phyloP scores from a whole-genome alignment of 2,329 filamentous ascomycete species.

The Fusarium guadeloupense region DNA sequence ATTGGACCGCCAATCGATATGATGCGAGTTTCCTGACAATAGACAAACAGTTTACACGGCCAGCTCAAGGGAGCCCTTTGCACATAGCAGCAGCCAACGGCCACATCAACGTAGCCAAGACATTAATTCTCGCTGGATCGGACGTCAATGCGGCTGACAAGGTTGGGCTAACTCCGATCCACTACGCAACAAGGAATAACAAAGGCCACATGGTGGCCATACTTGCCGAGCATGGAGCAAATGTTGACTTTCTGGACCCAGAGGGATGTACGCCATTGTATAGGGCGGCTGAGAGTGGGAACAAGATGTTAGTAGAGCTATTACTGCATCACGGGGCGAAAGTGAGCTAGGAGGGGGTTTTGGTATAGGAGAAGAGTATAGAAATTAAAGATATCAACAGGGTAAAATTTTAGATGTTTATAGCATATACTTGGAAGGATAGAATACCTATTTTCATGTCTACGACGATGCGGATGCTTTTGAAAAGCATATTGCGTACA shows the following conservation, averaged over 20 bases:
- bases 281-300: background rate
- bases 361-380: no score
- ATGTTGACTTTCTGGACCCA: background rate
- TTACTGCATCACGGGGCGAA: background rate
- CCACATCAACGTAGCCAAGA: background rate
- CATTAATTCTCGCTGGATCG: background rate
- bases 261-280: background rate
- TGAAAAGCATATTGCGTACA: no score
- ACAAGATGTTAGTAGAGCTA: conserved; percentile 2
- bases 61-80: no score
- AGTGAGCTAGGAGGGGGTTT: background rate
- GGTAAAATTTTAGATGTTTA: no score
- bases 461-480: no score
- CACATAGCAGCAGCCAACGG: background rate
- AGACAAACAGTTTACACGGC: no score
- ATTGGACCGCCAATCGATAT: no score
- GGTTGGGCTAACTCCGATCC: background rate
- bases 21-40: no score
- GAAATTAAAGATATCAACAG: no score
- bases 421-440: no score
- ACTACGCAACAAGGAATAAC: background rate
- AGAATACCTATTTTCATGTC: no score
- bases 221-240: background rate
- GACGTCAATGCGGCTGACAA: background rate
- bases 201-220: background rate